These are phyloP conservation scores for Sclerotinia minor DNA, from an alignment of 2,329 filamentous ascomycete species.

Conservation along the genomic window DNA sequence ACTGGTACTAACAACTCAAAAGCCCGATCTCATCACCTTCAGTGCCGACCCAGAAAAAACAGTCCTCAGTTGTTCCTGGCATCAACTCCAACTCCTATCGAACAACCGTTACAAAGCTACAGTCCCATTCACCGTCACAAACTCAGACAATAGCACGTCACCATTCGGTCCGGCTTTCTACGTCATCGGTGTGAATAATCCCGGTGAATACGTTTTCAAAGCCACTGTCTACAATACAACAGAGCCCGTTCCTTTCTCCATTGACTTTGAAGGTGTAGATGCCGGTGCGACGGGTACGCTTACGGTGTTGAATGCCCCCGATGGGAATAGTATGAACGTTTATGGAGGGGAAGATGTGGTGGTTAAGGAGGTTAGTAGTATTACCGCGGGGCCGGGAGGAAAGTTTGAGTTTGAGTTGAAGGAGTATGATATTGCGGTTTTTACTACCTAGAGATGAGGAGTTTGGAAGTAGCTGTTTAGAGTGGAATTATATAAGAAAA, in stretches of 20 bases:
- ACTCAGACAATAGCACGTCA: background rate
- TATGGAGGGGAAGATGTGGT: slow-evolving; percentile 21
- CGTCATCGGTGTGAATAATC: slow-evolving; percentile 14
- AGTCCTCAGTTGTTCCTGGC: slow-evolving; percentile 47
- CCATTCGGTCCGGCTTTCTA: slow-evolving; percentile 24
- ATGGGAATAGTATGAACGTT: slow-evolving; percentile 16
- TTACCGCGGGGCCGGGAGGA: slow-evolving; percentile 5
- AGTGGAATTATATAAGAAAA: no score
- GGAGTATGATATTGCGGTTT: slow-evolving; percentile 24
- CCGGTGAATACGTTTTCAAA: slow-evolving; percentile 24
- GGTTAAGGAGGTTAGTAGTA: background rate
- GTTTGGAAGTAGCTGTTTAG: no score
- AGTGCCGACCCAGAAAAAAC: slow-evolving; percentile 48
- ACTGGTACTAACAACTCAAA: slow-evolving; percentile 2
- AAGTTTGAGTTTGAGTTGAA: slow-evolving; percentile 26
- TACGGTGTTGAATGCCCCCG: slow-evolving; percentile 21
- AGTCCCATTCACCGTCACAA: slow-evolving; percentile 22
- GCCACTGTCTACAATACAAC: slow-evolving; percentile 25
- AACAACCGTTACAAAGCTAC: slow-evolving; percentile 18
- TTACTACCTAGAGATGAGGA: slow-evolving; percentile 9
- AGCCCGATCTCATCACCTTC: slow-evolving; percentile 40
- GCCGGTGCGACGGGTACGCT: background rate
- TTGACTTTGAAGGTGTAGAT: slow-evolving; percentile 23
- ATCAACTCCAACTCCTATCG: slow-evolving; percentile 24
- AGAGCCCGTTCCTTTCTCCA: slow-evolving; percentile 10